Evolutionary conservation across 2,329 filamentous ascomycete species (phyloP).

Genomic region (Harringtonia lauricola): DNA sequence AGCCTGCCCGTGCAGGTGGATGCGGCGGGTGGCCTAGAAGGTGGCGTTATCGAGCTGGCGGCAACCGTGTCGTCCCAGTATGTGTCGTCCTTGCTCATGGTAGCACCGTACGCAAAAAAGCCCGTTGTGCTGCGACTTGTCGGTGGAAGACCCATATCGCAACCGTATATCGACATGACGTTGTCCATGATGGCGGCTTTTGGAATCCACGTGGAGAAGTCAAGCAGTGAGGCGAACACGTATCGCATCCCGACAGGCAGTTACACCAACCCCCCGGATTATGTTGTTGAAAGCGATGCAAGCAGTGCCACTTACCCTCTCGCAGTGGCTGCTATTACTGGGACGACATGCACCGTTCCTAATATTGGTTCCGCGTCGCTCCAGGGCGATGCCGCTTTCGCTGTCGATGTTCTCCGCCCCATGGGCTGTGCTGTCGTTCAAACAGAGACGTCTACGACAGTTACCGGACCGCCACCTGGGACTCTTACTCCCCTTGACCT

Average conservation of each 20-base stretch:
- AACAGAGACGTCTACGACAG: conserved; percentile 75
- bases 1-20: conserved; percentile 77
- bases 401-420: conserved; percentile 74
- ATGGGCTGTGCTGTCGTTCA: conserved; percentile 94
- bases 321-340: conserved; percentile 88
- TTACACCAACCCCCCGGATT: conserved; percentile 76
- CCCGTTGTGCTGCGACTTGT: conserved; percentile 83
- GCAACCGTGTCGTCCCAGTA: conserved; percentile 99
- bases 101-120: conserved; percentile 89
- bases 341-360: conserved; percentile 88
- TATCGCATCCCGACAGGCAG: conserved; percentile 83
- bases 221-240: conserved; percentile 70
- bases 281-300: conserved; percentile 91
- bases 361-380: conserved; percentile 90
- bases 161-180: conserved; percentile 98
- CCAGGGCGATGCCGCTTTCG: conserved; percentile 91
- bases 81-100: conserved; percentile 93
- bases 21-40: conserved; percentile 72
- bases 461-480: conserved; percentile 74
- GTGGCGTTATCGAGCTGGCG: conserved; percentile 81
- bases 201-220: conserved; percentile 69
- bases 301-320: conserved; percentile 96
- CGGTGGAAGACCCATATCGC: conserved; percentile 94
- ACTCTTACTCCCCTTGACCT: conserved; percentile 63
- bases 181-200: conserved; percentile 95